Evolutionary conservation across 345 rosid genomes (phyloP), one percentile per base, ranked within the genome.

Genomic region (Euphorbia pulcherrima): DNA sequence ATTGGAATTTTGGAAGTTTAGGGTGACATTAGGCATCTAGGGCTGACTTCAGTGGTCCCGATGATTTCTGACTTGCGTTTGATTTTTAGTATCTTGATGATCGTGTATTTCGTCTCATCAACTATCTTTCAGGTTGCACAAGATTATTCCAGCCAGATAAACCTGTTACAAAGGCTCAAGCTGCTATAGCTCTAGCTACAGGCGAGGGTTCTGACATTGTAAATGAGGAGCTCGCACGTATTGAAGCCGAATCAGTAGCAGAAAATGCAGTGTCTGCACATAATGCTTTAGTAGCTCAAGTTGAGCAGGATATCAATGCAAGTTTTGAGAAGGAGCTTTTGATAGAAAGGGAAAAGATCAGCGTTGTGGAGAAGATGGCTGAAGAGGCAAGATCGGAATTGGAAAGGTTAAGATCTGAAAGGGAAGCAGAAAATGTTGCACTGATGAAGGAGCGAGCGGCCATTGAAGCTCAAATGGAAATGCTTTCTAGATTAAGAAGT

Each of bases 161-260:
- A 80, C 96, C 99, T 21, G 96, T 90, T 66, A 94, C 97, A 68
- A 94, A 94, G 72, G 92, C 96, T 62, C 99, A 94, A 83, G 86
- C 92, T 56, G 97, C 97, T n/a, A 79, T 83, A 53, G 92, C 99
- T 72, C 89, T 94, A 72, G 89, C 95, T 20, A 83, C 74, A 53
- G 92, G 97, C 37, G 97, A 94, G 74, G 90, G 88, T 75, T 78
- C 89, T 53, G 97, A 89, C 5, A 27, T 78, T 55, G 96, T 90
- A 24, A 81, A 82, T 33, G 97, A 94, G 81, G 97, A 94, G 78
- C 86, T 94, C 70, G 87, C 95, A 50, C 97, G 92, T 50, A 86
- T 89, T 21, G 95, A 89, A 81, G 97, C 99, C 53, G 99, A 90
- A 69, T 78, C 92, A 48, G 80, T 92, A 78, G 99, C 99, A 23